Evolutionary conservation across 164 flowering plant genomes (phyloP).

Genomic region (Santalum album): DNA sequence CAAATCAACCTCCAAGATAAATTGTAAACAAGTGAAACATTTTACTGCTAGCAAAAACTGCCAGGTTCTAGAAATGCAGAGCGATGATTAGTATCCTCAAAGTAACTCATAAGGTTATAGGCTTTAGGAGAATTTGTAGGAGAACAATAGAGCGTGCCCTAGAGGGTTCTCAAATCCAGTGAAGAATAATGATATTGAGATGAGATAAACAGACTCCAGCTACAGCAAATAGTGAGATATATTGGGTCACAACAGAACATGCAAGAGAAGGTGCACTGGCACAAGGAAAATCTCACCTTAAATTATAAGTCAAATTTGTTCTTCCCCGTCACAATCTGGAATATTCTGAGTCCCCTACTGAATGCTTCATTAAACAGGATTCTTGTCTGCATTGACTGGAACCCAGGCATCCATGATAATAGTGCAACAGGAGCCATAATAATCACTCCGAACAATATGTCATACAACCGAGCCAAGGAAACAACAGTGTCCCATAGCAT

Average conservation of each 20-base stretch:
- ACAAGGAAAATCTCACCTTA: conserved; percentile 20
- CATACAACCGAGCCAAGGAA: conserved; percentile 47
- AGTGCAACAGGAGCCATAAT: conserved; percentile 53
- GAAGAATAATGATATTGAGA: too few species aligned
- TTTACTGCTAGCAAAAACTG: too few species aligned
- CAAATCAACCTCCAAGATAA: too few species aligned
- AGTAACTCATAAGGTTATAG: too few species aligned
- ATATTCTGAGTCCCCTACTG: conserved; percentile 47
- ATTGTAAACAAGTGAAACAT: too few species aligned
- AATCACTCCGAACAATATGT: conserved; percentile 45
- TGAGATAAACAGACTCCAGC: too few species aligned
- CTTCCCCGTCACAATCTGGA: conserved; percentile 46
- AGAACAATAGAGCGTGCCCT: too few species aligned
- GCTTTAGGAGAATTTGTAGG: too few species aligned
- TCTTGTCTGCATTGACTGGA: conserved; percentile 60
- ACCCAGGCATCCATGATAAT: conserved; percentile 56
- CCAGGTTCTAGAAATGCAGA: too few species aligned
- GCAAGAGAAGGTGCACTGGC: not conserved
- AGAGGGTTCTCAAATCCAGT: too few species aligned
- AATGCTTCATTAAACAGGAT: conserved; percentile 59
- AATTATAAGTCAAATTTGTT: conserved; percentile 26
- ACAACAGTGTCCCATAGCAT: conserved; percentile 31
- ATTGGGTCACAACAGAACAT: not conserved
- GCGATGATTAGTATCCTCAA: too few species aligned
- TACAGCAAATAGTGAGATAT: too few species aligned